phyloP scores from a whole-genome alignment of 805 yeast genomes.

The Teunomyces funiuensis region DNA sequence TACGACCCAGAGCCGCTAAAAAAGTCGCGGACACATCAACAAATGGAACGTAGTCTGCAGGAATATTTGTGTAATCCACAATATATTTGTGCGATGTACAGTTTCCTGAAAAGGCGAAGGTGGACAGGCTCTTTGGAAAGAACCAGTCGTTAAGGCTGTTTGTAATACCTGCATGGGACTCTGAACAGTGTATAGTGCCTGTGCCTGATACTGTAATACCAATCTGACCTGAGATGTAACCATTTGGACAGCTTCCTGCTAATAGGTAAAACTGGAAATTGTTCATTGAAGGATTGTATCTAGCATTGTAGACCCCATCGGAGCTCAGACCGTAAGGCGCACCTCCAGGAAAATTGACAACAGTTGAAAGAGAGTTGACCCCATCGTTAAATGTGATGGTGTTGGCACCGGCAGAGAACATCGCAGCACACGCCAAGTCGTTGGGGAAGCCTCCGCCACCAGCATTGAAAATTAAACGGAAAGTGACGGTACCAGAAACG shows the following conservation, averaged over 20 bases:
- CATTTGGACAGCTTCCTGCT: constrained; percentile 18
- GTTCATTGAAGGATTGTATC: background rate
- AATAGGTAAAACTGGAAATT: constrained; percentile 10
- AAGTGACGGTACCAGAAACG: constrained; percentile 17
- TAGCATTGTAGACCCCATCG: background rate
- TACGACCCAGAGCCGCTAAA: background rate
- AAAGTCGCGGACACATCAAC: background rate
- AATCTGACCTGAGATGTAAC: constrained; percentile 20
- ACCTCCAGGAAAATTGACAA: constrained; percentile 11
- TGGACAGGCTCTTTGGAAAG: constrained; percentile 10
- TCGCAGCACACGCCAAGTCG: constrained; percentile 9
- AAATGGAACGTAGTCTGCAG: constrained; percentile 28
- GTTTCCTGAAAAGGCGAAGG: constrained; percentile 2
- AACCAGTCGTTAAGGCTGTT: constrained; percentile 22
- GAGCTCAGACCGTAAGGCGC: background rate
- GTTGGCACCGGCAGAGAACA: constrained; percentile 13
- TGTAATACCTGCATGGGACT: constrained; percentile 19
- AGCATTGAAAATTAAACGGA: constrained; percentile 17
- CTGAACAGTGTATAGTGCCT: constrained; percentile 19
- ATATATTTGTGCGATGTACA: background rate
- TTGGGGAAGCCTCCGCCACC: constrained; percentile 15
- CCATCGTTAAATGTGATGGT: constrained; percentile 20
- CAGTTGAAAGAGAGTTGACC: constrained; percentile 9
- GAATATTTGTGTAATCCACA: constrained; percentile 18
- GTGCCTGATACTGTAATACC: constrained; percentile 18